Evolutionary conservation across 768 basidiomycete species (phyloP).

Genomic region (Clavaria fumosa): DNA sequence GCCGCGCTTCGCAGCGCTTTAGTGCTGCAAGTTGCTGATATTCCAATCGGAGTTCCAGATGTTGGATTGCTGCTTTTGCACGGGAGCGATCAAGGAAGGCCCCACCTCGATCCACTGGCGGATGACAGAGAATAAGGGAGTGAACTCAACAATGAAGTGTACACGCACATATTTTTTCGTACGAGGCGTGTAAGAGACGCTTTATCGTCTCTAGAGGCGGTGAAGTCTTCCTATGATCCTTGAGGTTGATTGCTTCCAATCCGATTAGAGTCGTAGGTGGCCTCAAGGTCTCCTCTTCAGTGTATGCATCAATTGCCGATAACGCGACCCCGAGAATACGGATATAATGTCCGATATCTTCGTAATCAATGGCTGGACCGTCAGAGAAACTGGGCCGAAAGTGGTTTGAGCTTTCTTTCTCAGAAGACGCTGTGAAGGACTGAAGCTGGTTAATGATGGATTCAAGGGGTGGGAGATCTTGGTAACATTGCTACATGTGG

Average conservation of each 20-base stretch:
- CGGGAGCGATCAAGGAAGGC: slow-evolving; percentile 64
- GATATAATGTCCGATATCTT: slow-evolving; percentile 38
- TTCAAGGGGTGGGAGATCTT: slow-evolving; percentile 34
- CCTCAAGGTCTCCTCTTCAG: slow-evolving; percentile 27
- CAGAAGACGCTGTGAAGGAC: slow-evolving; percentile 12
- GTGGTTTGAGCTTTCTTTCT: too few species aligned
- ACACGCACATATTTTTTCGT: slow-evolving; percentile 19
- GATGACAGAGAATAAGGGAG: too few species aligned
- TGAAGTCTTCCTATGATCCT: slow-evolving; percentile 7
- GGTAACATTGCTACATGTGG: slow-evolving; percentile 30
- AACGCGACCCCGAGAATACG: slow-evolving; percentile 44
- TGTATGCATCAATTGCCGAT: slow-evolving; percentile 42
- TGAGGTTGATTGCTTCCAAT: slow-evolving; percentile 6
- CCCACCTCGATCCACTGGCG: slow-evolving; percentile 53
- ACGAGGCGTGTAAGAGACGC: neutral
- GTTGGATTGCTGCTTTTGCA: slow-evolving; percentile 53
- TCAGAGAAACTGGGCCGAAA: slow-evolving; percentile 42
- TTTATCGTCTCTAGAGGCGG: neutral
- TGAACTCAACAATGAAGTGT: slow-evolving; percentile 12
- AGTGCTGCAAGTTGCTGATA: slow-evolving; percentile 32
- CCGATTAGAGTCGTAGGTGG: slow-evolving; percentile 8
- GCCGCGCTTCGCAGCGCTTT: slow-evolving; percentile 1
- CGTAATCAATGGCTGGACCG: slow-evolving; percentile 39
- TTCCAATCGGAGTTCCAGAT: slow-evolving; percentile 42
- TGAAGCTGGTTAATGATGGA: slow-evolving; percentile 36